These are phyloP conservation scores for Penstemon eatonii DNA, from an alignment of 257 asterid genomes.

Conservation along the genomic window DNA sequence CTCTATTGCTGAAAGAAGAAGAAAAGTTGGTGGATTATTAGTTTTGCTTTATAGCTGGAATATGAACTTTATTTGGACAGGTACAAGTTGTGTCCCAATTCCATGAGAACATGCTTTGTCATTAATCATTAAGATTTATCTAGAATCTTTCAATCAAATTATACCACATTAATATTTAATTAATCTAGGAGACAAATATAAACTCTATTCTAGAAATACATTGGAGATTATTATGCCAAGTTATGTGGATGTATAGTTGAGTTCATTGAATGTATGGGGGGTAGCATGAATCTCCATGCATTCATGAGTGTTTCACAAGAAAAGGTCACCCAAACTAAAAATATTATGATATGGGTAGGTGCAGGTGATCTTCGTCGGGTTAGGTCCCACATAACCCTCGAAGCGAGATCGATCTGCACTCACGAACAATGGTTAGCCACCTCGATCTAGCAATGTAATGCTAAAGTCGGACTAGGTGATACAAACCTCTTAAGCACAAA, in stretches of 20 bases:
- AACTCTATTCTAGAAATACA: neutral
- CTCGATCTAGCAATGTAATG: too few species aligned
- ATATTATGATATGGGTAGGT: too few species aligned
- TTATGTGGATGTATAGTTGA: constrained; percentile 19
- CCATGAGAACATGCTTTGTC: constrained; percentile 19
- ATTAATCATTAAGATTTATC: constrained; percentile 5
- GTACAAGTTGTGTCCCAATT: constrained; percentile 23
- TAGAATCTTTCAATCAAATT: neutral
- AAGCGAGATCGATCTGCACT: too few species aligned
- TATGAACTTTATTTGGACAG: constrained; percentile 23
- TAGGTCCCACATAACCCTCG: too few species aligned
- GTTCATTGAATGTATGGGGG: constrained; percentile 37
- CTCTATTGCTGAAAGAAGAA: too few species aligned
- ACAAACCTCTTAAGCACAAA: too few species aligned
- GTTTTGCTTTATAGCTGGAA: constrained; percentile 28
- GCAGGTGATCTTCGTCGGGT: too few species aligned
- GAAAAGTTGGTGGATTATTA: too few species aligned
- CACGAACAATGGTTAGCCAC: too few species aligned
- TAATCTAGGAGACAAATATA: neutral
- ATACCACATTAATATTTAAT: neutral
- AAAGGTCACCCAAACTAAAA: constrained; percentile 15
- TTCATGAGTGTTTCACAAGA: constrained; percentile 19
- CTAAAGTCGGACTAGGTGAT: too few species aligned
- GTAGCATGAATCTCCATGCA: constrained; percentile 37
- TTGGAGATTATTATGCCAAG: neutral